phyloP scores from a whole-genome alignment of 164 flowering plant genomes.

The Taxillus chinensis region DNA sequence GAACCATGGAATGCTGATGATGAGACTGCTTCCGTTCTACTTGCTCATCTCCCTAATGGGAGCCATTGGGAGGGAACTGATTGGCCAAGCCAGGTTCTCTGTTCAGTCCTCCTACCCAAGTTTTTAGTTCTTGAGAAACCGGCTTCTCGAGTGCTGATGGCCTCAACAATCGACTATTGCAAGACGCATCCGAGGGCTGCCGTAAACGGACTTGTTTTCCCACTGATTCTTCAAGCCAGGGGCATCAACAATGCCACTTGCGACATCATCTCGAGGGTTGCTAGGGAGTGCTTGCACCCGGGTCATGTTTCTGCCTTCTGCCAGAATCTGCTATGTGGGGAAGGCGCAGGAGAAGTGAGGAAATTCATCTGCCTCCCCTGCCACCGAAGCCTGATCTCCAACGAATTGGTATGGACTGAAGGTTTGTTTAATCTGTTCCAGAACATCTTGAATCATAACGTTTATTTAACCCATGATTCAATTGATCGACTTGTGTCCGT shows the following conservation, averaged over 20 bases:
- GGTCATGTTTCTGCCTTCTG: slow-evolving; percentile 72
- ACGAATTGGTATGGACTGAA: slow-evolving; percentile 67
- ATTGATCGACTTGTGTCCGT: slow-evolving; percentile 37
- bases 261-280: slow-evolving; percentile 45
- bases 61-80: slow-evolving; percentile 20
- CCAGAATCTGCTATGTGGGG: slow-evolving; percentile 46
- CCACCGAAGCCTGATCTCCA: slow-evolving; percentile 35
- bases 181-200: slow-evolving; percentile 57
- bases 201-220: slow-evolving; percentile 51
- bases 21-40: slow-evolving; percentile 43
- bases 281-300: slow-evolving; percentile 66
- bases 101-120: slow-evolving; percentile 57
- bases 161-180: slow-evolving; percentile 42
- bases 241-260: slow-evolving; percentile 53
- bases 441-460: slow-evolving; percentile 46
- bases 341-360: slow-evolving; percentile 18
- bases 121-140: slow-evolving; percentile 44
- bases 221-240: slow-evolving; percentile 31
- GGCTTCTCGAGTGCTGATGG: slow-evolving; percentile 48
- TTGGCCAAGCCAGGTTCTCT: slow-evolving; percentile 57
- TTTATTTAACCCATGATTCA: slow-evolving; percentile 45
- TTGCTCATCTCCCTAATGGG: slow-evolving; percentile 33
- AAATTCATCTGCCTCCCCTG: slow-evolving; percentile 42
- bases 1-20: slow-evolving; percentile 74
- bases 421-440: slow-evolving; percentile 50